Percentiles rank a stretch among this genome's conserved stretches.
phyloP scores from a whole-genome alignment of 139 green algal genomes.

The Chlamydomonas sp. region DNA sequence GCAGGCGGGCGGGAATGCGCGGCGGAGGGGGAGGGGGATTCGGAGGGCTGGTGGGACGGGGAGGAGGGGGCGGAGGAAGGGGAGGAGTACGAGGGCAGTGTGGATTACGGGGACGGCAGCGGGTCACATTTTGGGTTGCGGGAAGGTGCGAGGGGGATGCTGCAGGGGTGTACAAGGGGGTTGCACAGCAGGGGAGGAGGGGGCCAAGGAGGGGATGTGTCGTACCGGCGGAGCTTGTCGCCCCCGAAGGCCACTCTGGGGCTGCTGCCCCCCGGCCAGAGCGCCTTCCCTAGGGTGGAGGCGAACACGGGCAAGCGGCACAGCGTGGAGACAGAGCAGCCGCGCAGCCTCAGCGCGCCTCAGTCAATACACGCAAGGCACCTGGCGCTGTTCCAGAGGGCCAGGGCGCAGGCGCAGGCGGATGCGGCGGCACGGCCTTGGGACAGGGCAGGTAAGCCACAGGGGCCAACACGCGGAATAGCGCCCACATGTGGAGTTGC shows the following conservation, averaged over 20 bases:
- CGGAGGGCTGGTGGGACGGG: too few species aligned
- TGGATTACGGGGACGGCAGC: too few species aligned
- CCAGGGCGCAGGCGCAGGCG: conserved; percentile 1
- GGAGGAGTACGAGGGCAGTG: not conserved
- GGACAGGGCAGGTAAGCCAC: conserved; percentile 9
- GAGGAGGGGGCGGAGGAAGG: not conserved
- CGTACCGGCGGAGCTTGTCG: too few species aligned
- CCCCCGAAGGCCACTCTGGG: not conserved
- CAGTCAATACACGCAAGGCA: conserved; percentile 7
- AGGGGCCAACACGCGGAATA: not conserved
- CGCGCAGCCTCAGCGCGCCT: not conserved
- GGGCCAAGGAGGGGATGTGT: too few species aligned
- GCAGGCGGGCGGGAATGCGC: not conserved
- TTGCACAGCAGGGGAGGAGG: too few species aligned
- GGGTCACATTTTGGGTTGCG: too few species aligned
- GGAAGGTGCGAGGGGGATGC: too few species aligned
- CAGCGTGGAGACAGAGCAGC: conserved; percentile 27
- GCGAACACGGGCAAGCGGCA: not conserved
- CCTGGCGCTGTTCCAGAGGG: conserved; percentile 19
- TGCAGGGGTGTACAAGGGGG: too few species aligned
- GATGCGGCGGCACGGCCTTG: conserved; percentile 10
- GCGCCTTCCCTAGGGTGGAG: conserved; percentile 3
- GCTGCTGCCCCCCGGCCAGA: not conserved
- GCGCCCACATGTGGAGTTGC: too few species aligned
- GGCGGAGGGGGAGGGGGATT: too few species aligned